A percentile compares a stretch with the other conserved stretches of the same genome.
Conservation (phyloP, 2,329 filamentous ascomycete genomes). For the Nannizziopsis arthrosporioides region DNA sequence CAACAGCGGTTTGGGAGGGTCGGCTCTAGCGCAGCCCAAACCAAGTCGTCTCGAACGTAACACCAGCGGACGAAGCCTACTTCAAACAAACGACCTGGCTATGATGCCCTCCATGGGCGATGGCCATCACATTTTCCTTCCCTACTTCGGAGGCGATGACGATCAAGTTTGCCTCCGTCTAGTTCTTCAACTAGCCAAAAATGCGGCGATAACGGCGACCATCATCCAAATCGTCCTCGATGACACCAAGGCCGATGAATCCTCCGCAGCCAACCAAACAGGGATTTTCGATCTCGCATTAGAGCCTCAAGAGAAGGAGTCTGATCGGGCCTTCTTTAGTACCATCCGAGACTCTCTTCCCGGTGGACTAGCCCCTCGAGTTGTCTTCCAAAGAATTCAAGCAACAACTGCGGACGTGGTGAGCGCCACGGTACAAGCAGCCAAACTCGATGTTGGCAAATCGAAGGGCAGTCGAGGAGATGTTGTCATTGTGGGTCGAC, state of each 20-base stretch:
- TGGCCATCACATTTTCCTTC: conserved; percentile 73
- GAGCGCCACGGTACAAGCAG: conserved; percentile 41
- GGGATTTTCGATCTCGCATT: background rate
- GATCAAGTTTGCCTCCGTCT: conserved; percentile 69
- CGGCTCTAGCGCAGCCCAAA: conserved; percentile 20
- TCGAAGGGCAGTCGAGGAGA: conserved; percentile 57
- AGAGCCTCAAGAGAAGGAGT: conserved; percentile 23
- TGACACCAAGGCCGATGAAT: conserved; percentile 9
- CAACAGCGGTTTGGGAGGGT: conserved; percentile 53
- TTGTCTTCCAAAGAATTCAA: conserved; percentile 42
- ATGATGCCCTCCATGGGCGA: conserved; percentile 52
- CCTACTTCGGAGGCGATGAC: conserved; percentile 75
- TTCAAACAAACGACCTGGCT: conserved; percentile 47
- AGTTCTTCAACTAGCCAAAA: conserved; percentile 72
- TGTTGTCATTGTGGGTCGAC: conserved; percentile 47
- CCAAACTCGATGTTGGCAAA: conserved; percentile 49
- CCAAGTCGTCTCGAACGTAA: conserved; percentile 35
- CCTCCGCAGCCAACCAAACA: conserved; percentile 4
- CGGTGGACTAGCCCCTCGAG: conserved; percentile 39
- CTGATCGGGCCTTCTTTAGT: conserved; percentile 46
- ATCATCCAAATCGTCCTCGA: conserved; percentile 49
- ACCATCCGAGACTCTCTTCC: conserved; percentile 47
- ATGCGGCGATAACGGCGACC: conserved; percentile 65
- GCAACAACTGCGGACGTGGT: conserved; percentile 29
- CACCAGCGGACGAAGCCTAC: conserved; percentile 48